Evolutionary conservation across 257 asterid species (phyloP), one percentile per base, ranked within the genome.

Genomic region (Nemophila menziesii): DNA sequence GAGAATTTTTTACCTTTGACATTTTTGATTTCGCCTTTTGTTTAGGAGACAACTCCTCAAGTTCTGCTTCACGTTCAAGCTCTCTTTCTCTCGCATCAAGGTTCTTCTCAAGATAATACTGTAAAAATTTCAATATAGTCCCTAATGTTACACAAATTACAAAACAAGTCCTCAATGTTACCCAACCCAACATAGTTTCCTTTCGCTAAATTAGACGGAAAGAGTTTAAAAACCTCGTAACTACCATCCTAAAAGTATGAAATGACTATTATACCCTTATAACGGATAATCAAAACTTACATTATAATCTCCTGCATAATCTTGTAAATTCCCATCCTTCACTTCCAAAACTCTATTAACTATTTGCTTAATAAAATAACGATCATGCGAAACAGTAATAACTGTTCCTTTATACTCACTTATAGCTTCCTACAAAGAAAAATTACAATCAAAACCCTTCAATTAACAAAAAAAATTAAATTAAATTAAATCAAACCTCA

Each of bases 21-120:
- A 85, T 85, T 80, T 90, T 90, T 60, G 99, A 82, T 64, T 90
- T 90, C 20, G 99, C 93, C 79, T 85, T 90, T 6, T 80, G 79
- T 67, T 90, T 90, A 1, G 99, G 94, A 51, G 96, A 66, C 68
- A 78, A 81, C 29, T 79, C 94, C 44, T 90, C 94, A 2, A 90
- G 65, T 78, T 90, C 99, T 15, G 92, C 99, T 71, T 90, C 96
- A n/a, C 99, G 74, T 62, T 90, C 99, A n/a, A 85, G 85, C 63
- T 71, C 94, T 67, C 67, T 79, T 42, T 71, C 71, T 61, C 99
- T 79, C 15, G 94, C 94, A 57, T 90, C 99, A 41, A 90, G 82
- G 65, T 90, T 90, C 78, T 81, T 90, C 92, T 90, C 99, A 67
- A 90, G 65, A 62, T 90, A 90, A 61, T 85, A 90, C 99, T 90